phyloP scores from a whole-genome alignment of 139 green algal genomes.

The Chlorella sp. region DNA sequence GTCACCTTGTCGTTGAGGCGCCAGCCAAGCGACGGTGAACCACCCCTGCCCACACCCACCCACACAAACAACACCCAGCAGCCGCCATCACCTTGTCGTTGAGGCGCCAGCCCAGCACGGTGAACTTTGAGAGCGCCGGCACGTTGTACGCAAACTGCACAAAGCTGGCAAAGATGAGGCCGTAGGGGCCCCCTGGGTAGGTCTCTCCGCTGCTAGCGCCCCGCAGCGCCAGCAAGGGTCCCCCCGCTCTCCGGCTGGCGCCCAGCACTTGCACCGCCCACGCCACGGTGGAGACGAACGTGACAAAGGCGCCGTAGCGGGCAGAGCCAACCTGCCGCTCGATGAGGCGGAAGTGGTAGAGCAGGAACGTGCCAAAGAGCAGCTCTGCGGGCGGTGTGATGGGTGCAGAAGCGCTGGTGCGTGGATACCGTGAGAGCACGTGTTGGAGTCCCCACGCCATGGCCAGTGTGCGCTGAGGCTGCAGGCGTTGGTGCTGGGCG shows the following conservation, averaged over 20 bases:
- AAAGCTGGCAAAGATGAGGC: slow-evolving; percentile 55
- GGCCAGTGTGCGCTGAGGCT: too few relatives aligned
- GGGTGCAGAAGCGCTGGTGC: too few relatives aligned
- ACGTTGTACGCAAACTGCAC: slow-evolving; percentile 51
- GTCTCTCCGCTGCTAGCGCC: too few relatives aligned
- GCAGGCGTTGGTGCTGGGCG: too few relatives aligned
- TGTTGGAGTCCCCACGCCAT: too few relatives aligned
- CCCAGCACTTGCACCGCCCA: not conserved
- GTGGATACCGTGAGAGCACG: too few relatives aligned
- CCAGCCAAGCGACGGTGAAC: slow-evolving; percentile 33
- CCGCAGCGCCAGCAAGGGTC: not conserved
- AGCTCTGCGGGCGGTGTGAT: too few relatives aligned
- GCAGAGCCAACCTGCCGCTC: not conserved
- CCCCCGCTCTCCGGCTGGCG: too few relatives aligned
- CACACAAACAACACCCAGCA: too few relatives aligned
- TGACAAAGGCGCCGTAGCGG: not conserved
- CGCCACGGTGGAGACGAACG: not conserved
- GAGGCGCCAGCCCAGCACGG: slow-evolving; percentile 13
- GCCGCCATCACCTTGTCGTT: not conserved
- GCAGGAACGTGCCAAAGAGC: not conserved
- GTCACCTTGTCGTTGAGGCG: not conserved
- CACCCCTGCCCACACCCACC: too few relatives aligned
- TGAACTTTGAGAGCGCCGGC: slow-evolving; percentile 39
- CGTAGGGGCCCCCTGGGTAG: slow-evolving; percentile 36
- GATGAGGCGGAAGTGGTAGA: not conserved